Evolutionary conservation across 495 filamentous ascomycete species (phyloP).

Genomic region (Amorphotheca resinae): DNA sequence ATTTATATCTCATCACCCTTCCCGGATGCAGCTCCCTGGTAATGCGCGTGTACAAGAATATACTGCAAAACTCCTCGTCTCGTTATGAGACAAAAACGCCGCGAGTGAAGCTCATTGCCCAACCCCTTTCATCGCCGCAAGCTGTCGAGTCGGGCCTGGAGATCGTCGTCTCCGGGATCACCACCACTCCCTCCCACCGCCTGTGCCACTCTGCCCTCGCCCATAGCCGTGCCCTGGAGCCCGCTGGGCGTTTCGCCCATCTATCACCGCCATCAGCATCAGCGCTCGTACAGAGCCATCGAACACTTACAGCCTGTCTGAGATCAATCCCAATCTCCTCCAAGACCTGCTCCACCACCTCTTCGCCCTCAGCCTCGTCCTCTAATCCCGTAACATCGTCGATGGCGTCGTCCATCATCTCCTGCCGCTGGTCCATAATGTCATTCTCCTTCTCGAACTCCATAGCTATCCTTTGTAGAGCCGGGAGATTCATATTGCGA

Average conservation of each 20-base stretch:
- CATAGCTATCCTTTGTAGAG: constrained; percentile 93
- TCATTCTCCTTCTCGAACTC: constrained; percentile 98
- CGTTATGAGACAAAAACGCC: no score
- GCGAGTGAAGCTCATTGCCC: no score
- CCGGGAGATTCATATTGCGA: constrained; percentile 89
- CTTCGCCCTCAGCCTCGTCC: constrained; percentile 81
- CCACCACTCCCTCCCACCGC: constrained; percentile 55
- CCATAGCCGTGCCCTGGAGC: constrained; percentile 43
- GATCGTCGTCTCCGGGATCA: constrained; percentile 58
- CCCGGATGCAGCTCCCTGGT: no score
- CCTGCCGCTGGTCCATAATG: constrained; percentile 96
- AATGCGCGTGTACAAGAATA: no score
- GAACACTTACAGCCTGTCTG: constrained; percentile 67
- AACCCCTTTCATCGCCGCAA: constrained; percentile 48
- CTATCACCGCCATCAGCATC: constrained; percentile 29
- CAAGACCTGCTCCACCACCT: constrained; percentile 88
- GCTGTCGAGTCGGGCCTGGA: constrained; percentile 73
- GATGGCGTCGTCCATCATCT: constrained; percentile 99
- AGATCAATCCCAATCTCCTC: constrained; percentile 96
- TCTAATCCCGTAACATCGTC: constrained; percentile 94
- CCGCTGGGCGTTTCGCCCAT: constrained; percentile 70
- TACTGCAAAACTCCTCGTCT: no score
- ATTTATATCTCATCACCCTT: no score
- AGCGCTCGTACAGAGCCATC: no score
- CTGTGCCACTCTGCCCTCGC: constrained; percentile 59